A percentile compares a stretch with the other conserved stretches of the same genome.
These are phyloP conservation scores for Stagonosporopsis rhizophila DNA, from an alignment of 2,329 filamentous ascomycete species.

Conservation along the genomic window DNA sequence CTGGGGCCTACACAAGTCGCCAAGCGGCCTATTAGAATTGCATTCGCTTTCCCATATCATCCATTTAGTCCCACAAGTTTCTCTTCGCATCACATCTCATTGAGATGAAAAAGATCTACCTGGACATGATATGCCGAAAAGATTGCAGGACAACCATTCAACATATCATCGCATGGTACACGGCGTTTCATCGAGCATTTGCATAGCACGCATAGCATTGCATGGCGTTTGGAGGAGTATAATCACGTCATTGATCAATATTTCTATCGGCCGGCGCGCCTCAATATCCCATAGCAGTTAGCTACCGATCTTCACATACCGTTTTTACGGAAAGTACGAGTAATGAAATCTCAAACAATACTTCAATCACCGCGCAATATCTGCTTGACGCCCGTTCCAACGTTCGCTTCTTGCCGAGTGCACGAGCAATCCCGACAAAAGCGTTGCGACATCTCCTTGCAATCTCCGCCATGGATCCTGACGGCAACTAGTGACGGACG, in stretches of 20 bases:
- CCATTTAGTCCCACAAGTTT: constrained; percentile 28
- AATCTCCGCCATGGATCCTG: constrained; percentile 20
- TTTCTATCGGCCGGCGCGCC: constrained; percentile 20
- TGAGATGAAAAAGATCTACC: constrained; percentile 19
- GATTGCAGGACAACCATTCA: constrained; percentile 19
- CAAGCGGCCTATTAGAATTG: constrained; percentile 41
- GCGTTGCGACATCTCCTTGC: constrained; percentile 12
- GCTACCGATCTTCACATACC: constrained; percentile 13
- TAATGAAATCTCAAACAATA: constrained; percentile 21
- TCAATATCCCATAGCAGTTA: constrained; percentile 21
- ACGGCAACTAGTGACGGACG: constrained; percentile 14
- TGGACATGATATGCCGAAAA: constrained; percentile 20
- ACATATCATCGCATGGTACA: constrained; percentile 21
- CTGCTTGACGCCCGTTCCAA: constrained; percentile 9
- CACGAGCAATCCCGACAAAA: constrained; percentile 12
- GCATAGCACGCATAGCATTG: constrained; percentile 21
- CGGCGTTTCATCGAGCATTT: constrained; percentile 20
- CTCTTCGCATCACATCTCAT: constrained; percentile 27
- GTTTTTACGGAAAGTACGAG: constrained; percentile 12
- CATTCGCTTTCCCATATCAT: constrained; percentile 39
- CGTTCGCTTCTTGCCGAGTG: constrained; percentile 19
- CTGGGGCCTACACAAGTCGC: constrained; percentile 36
- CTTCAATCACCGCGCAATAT: constrained; percentile 12
- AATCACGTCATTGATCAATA: constrained; percentile 9
- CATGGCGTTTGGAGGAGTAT: constrained; percentile 16